Evolutionary conservation across 768 basidiomycete genomes (phyloP).

Genomic region (Psilocybe cubensis): DNA sequence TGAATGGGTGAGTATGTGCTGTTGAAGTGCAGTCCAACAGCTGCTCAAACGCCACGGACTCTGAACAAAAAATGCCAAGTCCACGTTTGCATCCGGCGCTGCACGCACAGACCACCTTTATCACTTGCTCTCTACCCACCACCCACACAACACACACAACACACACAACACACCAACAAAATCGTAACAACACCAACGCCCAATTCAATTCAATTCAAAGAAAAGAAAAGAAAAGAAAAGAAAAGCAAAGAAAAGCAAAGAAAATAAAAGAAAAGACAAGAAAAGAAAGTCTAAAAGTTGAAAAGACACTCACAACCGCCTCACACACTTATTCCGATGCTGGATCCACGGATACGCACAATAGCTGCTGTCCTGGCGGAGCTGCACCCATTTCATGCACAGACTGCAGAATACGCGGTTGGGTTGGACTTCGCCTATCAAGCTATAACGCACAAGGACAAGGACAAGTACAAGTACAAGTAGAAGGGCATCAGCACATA

Average conservation of each 20-base stretch:
- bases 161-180: no score
- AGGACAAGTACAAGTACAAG: not conserved
- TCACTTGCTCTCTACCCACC: no score
- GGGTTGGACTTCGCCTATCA: constrained; percentile 73
- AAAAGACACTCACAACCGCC: constrained; percentile 58
- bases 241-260: constrained; percentile 19
- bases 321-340: constrained; percentile 76
- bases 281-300: not conserved
- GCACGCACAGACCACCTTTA: no score
- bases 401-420: constrained; percentile 75
- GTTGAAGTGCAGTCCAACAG: no score
- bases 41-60: no score
- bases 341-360: constrained; percentile 85
- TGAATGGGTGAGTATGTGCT: no score
- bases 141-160: no score
- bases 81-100: no score
- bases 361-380: constrained; percentile 76
- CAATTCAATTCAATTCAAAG: not conserved
- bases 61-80: no score
- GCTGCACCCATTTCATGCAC: constrained; percentile 84
- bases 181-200: not conserved
- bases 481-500: no score
- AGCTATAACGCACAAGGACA: constrained; percentile 18
- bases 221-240: constrained; percentile 7
- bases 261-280: not conserved